phyloP scores from a whole-genome alignment of 257 asterid species.

The Nicotiana obtusifolia region DNA sequence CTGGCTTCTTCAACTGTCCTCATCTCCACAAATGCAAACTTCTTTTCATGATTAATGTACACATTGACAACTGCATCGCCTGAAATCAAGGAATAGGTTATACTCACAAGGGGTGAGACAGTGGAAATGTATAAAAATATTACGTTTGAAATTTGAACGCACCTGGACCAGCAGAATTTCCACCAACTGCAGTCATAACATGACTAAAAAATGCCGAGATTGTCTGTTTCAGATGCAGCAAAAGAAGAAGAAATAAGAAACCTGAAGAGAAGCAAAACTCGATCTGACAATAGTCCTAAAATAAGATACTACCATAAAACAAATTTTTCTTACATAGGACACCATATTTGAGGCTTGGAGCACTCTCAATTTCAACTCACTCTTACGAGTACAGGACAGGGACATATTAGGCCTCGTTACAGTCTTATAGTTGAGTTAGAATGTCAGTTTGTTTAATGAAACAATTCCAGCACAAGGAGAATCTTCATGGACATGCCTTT shows the following conservation, averaged over 20 bases:
- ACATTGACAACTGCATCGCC: conserved; percentile 99
- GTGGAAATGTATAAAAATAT: background rate
- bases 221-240: conserved; percentile 41
- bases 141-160: conserved; percentile 4
- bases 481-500: background rate
- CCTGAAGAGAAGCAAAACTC: background rate
- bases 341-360: background rate
- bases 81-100: conserved; percentile 23
- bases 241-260: background rate
- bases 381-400: background rate
- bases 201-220: conserved; percentile 90
- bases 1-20: conserved; percentile 79
- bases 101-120: background rate
- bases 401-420: background rate
- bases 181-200: conserved; percentile 95
- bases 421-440: background rate
- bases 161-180: conserved; percentile 99
- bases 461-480: background rate
- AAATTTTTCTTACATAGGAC: background rate
- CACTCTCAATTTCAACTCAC: background rate
- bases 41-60: conserved; percentile 71
- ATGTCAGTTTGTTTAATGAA: background rate
- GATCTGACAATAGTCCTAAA: background rate
- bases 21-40: conserved; percentile 82
- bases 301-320: background rate